phyloP scores from a whole-genome alignment of 1,284 basidiomycete species.

The Marasmius sp. region DNA sequence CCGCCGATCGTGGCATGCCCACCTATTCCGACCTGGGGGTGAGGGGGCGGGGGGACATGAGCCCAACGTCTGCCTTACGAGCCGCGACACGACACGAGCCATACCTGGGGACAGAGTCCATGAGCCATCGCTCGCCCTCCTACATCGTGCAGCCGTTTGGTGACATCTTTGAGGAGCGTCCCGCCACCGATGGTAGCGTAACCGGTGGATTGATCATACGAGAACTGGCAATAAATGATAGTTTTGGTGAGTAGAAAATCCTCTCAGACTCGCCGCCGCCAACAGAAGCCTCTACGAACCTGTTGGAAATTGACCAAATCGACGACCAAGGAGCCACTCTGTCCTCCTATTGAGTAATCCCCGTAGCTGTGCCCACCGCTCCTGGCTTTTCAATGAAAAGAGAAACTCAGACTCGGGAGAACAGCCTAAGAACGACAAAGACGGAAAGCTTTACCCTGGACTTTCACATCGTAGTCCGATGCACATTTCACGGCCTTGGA shows the following conservation, averaged over 20 bases:
- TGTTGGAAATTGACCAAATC: slow-evolving; percentile 18
- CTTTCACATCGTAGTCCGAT: slow-evolving; percentile 14
- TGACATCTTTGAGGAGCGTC: slow-evolving; percentile 19
- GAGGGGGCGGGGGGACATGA: too few species aligned
- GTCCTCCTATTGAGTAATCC: slow-evolving; percentile 16
- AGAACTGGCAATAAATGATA: slow-evolving; percentile 6
- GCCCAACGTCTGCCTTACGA: too few species aligned
- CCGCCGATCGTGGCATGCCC: slow-evolving; percentile 13
- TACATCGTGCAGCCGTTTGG: slow-evolving; percentile 14
- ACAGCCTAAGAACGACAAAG: too few species aligned
- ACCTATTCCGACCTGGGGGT: background rate
- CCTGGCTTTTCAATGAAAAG: slow-evolving; percentile 1
- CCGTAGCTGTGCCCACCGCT: slow-evolving; percentile 18
- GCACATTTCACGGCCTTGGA: slow-evolving; percentile 16
- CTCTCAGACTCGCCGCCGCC: too few species aligned
- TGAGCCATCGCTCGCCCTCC: slow-evolving; percentile 19
- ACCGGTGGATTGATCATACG: slow-evolving; percentile 17
- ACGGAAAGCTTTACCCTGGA: background rate
- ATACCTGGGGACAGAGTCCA: slow-evolving; percentile 16
- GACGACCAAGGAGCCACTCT: slow-evolving; percentile 18
- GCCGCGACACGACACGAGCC: too few species aligned
- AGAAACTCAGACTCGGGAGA: background rate
- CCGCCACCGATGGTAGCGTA: slow-evolving; percentile 18
- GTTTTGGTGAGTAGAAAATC: background rate
- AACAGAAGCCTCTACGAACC: background rate